Base-by-base conservation (phyloP, 352 stramenopile genomes). In the Pythium aristosporum region DNA sequence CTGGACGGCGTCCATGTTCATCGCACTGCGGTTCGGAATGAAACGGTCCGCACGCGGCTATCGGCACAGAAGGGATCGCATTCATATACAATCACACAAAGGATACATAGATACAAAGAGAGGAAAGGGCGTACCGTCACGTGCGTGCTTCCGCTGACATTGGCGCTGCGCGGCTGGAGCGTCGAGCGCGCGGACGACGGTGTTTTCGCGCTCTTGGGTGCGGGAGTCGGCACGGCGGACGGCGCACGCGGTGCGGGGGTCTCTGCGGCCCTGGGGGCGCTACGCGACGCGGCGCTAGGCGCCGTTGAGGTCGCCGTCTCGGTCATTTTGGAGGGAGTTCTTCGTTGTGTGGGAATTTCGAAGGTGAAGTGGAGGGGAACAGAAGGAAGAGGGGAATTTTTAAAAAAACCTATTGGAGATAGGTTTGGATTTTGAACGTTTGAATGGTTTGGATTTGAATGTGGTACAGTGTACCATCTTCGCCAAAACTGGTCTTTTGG, bases 1-100 rank as follows among this genome's bases (percentile, higher is more conserved):
- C 63, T 91, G 81, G 52, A 81, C 81, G 39, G 88, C 66, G 48
- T 93, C 85, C 68, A 95, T 77, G 74, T 92, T 92, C 86, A 93
- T 95, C 36, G 86, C 86, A 52, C 84, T 89, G 2, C 86, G 83
- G 63, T 89, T 95, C 30, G 86, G 86, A 56, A 95, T 95, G 69
- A 93, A 95, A 41, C 86, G 79, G 63, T 95, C 86, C 11, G 77
- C 79, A 25, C 75, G 68, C 69, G 89, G 60, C 61, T 68, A 55
- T 39, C 34, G 34, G 11, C 34, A 39, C 2, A 43, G 68, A 50
- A n/a, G 28, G 11, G 37, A 25, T 18, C 16, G 8, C 15, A 30
- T 48, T 55, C 30, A 46, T 49, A 23, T 20, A 23, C 32, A 28
- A 30, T 23, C 7, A 42, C 3, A 11, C 6, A 30, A 25, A 18